Base-by-base conservation (phyloP, 352 stramenopile species). In the Phytophthora cryptogea region DNA sequence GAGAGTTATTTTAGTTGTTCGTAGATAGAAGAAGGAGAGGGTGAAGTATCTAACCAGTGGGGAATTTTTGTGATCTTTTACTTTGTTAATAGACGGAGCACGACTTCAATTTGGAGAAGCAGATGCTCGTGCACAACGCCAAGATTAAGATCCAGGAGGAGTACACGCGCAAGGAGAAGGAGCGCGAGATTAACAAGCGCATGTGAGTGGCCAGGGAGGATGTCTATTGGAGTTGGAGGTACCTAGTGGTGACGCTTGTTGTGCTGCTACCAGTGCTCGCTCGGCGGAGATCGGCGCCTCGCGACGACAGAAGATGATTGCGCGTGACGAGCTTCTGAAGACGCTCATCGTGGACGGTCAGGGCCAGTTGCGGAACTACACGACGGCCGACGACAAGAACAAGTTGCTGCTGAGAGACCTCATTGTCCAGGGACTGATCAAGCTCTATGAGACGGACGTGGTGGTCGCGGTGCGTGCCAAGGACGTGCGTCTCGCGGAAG, bases 51-150 rank as follows among this genome's bases (percentile, higher is more conserved):
- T 23, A 23, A 23, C 20, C 20, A 23, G 20, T 23, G 20, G 20
- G 20, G 20, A 23, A n/a, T n/a, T n/a, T n/a, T n/a, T n/a, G n/a
- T n/a, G 8, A 14, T 36, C 17, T 41, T 41, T 41, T 23, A 4
- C 4, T n/a, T n/a, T 39, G 14, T 39, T 20, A 28, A 2, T 83
- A 99, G 92, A 99, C 97, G 35, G 94, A 99, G 77, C 95, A 99
- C 66, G 97, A 99, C 79, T 99, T 99, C 78, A 99, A 99, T 80
- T 80, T 99, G 69, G 97, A 99, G 80, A 99, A 99, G 78, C 96
- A 99, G 78, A 98, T 98, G 75, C 84, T 99, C 31, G 92, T 99
- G 53, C 97, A 99, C 80, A 97, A 98, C 63, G 96, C 94, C 60
- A 99, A 99, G 83, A 81, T 98, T 55, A 94, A 94, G 80, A 98